phyloP scores from a whole-genome alignment of 306 rosid genomes.

The Cucumis melo region DNA sequence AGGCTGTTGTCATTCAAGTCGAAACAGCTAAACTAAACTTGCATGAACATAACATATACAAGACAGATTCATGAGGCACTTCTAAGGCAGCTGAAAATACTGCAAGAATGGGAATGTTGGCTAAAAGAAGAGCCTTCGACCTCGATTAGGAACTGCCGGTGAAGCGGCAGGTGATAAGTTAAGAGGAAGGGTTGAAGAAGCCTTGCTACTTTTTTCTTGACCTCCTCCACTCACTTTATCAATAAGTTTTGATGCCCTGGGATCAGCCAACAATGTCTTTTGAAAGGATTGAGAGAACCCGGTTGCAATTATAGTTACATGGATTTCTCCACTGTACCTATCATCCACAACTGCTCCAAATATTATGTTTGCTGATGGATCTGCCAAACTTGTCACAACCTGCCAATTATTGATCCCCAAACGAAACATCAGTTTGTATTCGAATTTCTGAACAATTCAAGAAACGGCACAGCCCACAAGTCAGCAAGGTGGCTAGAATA shows the following conservation, averaged over 20 bases:
- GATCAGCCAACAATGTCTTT: slow-evolving; percentile 72
- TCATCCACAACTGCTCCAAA: slow-evolving; percentile 96
- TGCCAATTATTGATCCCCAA: slow-evolving; percentile 12
- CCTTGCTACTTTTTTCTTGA: slow-evolving; percentile 41
- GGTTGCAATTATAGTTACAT: slow-evolving; percentile 83
- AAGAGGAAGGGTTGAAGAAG: slow-evolving; percentile 32
- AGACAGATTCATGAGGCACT: slow-evolving; percentile 16
- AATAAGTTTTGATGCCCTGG: slow-evolving; percentile 57
- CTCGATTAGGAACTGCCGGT: slow-evolving; percentile 32
- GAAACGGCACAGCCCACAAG: background rate
- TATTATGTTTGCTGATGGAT: slow-evolving; percentile 91
- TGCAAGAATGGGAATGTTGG: background rate
- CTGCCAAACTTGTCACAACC: slow-evolving; percentile 95
- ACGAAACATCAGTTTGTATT: background rate
- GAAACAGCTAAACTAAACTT: background rate
- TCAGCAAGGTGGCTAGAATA: background rate
- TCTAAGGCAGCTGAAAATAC: slow-evolving; percentile 8
- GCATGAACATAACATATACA: slow-evolving; percentile 4
- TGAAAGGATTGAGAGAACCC: slow-evolving; percentile 94
- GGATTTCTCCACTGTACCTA: slow-evolving; percentile 85
- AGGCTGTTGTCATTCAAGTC: background rate
- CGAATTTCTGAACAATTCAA: background rate
- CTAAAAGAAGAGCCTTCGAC: slow-evolving; percentile 70
- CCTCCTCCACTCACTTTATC: slow-evolving; percentile 41
- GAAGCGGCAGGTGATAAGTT: slow-evolving; percentile 32